Conservation (phyloP, 2,329 filamentous ascomycete species). For the Xylaria sp. region DNA sequence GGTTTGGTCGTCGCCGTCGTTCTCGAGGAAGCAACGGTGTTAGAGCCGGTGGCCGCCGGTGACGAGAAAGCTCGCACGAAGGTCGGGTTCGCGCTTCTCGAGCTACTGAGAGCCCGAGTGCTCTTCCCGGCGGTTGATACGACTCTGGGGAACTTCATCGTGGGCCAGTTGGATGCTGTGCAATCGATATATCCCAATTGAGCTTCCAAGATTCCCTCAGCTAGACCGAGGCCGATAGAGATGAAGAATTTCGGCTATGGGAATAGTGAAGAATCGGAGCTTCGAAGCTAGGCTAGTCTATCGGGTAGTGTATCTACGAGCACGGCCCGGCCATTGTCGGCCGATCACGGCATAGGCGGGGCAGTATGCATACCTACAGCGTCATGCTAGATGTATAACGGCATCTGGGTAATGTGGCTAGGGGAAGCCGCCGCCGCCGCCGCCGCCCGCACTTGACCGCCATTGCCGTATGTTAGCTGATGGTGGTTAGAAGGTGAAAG, state of each 20-base stretch:
- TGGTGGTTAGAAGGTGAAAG: conserved; percentile 1
- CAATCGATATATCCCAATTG: neutral
- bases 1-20: conserved; percentile 19
- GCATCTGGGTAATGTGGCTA: neutral
- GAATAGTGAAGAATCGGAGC: neutral
- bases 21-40: conserved; percentile 6
- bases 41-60: neutral
- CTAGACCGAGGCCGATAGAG: neutral
- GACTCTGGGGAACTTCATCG: conserved; percentile 43
- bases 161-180: conserved; percentile 29
- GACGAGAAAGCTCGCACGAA: conserved; percentile 33
- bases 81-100: conserved; percentile 21
- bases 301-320: neutral
- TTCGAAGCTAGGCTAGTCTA: conserved; percentile 5
- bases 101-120: conserved; percentile 35
- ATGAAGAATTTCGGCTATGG: conserved; percentile 1
- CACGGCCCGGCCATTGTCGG: conserved; percentile 27
- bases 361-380: conserved; percentile 13
- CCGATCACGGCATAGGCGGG: conserved; percentile 40
- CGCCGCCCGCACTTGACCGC: conserved; percentile 20
- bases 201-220: conserved; percentile 4
- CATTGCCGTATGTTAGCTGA: conserved; percentile 10
- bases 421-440: neutral
- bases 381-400: conserved; percentile 8
- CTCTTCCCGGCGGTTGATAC: conserved; percentile 40